Evolutionary conservation across 192 early-diverging fungal species (phyloP).

Genomic region (Entophlyctis luteolus): DNA sequence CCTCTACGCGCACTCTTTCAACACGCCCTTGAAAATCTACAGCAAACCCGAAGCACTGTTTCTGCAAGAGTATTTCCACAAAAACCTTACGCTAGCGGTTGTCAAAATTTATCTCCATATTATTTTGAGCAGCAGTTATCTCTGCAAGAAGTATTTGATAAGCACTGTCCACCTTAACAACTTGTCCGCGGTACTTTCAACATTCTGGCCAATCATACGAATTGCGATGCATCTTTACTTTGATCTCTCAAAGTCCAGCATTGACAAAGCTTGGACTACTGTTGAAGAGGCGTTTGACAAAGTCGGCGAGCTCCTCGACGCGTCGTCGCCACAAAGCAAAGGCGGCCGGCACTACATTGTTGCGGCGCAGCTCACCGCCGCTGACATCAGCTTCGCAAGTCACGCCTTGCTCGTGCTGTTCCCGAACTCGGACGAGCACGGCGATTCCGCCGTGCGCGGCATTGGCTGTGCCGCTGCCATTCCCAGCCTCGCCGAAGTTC

Average conservation of each 20-base stretch:
- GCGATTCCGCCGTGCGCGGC: not conserved
- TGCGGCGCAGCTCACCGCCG: slow-evolving; percentile 36
- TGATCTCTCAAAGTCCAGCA: not conserved
- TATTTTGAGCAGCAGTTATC: not conserved
- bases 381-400: slow-evolving; percentile 42
- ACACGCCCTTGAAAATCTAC: slow-evolving; percentile 37
- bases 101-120: slow-evolving; percentile 31
- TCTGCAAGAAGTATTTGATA: slow-evolving; percentile 32
- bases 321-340: not conserved
- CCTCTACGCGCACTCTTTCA: slow-evolving; percentile 46
- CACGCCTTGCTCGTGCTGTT: slow-evolving; percentile 40
- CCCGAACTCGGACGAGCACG: slow-evolving; percentile 31
- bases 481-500: slow-evolving; percentile 31
- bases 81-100: slow-evolving; percentile 33
- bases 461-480: slow-evolving; percentile 2
- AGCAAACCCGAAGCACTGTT: slow-evolving; percentile 24
- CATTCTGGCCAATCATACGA: slow-evolving; percentile 32
- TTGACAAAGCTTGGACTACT: slow-evolving; percentile 28
- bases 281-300: slow-evolving; percentile 24
- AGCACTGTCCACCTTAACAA: slow-evolving; percentile 29
- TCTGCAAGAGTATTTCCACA: slow-evolving; percentile 35
- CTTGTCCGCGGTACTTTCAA: slow-evolving; percentile 4
- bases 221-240: slow-evolving; percentile 6
- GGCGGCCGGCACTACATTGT: slow-evolving; percentile 19
- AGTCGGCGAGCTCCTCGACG: slow-evolving; percentile 17